Percentiles rank a stretch among this genome's conserved stretches.
Conservation (phyloP, 2,329 filamentous ascomycete species). For the Phialophora macrospora region DNA sequence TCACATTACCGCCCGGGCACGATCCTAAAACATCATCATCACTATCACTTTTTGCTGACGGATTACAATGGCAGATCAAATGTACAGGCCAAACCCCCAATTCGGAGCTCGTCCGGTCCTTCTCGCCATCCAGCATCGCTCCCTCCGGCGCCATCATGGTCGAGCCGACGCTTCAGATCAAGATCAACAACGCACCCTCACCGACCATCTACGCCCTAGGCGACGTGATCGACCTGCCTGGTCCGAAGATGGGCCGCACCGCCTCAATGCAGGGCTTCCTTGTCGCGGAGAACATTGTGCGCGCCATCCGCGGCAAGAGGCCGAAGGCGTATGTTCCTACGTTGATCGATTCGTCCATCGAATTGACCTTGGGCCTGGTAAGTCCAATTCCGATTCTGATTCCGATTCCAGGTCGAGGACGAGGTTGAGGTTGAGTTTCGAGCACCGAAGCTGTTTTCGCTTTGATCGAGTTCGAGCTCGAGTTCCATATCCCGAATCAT, state of each 20-base stretch:
- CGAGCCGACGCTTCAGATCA: slow-evolving; percentile 62
- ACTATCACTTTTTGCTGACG: no score
- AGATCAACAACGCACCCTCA: slow-evolving; percentile 54
- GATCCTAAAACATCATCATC: no score
- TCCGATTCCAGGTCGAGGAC: not conserved
- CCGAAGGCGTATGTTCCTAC: slow-evolving; percentile 51
- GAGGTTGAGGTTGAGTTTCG: not conserved
- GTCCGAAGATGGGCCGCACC: slow-evolving; percentile 60
- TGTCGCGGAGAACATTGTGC: slow-evolving; percentile 61
- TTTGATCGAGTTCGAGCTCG: no score
- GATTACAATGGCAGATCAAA: slow-evolving; percentile 52
- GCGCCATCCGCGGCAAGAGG: slow-evolving; percentile 50
- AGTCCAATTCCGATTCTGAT: slow-evolving; percentile 8
- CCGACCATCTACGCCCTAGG: slow-evolving; percentile 67
- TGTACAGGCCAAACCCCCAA: slow-evolving; percentile 65
- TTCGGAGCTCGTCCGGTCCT: slow-evolving; percentile 54
- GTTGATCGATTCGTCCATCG: slow-evolving; percentile 59
- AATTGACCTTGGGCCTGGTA: slow-evolving; percentile 58
- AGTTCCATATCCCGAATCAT: not conserved
- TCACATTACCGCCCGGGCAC: no score
- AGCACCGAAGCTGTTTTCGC: not conserved
- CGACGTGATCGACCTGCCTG: slow-evolving; percentile 62
- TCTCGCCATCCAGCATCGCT: slow-evolving; percentile 55
- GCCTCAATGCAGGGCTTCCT: slow-evolving; percentile 60
- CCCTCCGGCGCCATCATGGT: slow-evolving; percentile 59